phyloP scores from a whole-genome alignment of 2,329 filamentous ascomycete species.

The Aspergillus glaucus region DNA sequence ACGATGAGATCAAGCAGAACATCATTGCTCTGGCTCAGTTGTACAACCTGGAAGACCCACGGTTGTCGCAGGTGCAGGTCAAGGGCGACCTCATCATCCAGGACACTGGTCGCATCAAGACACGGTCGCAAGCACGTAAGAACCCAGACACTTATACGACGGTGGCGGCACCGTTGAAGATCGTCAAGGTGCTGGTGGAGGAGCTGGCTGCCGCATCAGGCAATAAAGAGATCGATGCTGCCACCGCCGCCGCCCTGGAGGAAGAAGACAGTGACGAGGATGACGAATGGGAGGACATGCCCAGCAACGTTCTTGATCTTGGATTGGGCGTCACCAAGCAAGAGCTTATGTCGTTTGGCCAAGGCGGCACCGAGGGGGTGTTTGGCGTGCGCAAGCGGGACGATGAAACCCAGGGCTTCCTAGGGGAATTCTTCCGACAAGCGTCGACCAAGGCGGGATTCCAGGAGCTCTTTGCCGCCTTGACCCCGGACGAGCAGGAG shows the following conservation, averaged over 20 bases:
- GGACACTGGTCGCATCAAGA: slow-evolving; percentile 80
- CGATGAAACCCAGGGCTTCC: slow-evolving; percentile 81
- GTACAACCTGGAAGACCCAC: slow-evolving; percentile 76
- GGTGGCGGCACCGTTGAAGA: slow-evolving; percentile 84
- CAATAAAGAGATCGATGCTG: slow-evolving; percentile 45
- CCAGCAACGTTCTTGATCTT: slow-evolving; percentile 70
- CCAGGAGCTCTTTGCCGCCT: slow-evolving; percentile 47
- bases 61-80: slow-evolving; percentile 71
- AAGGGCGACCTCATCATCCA: slow-evolving; percentile 86
- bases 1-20: slow-evolving; percentile 94
- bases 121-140: slow-evolving; percentile 77
- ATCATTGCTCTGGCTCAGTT: slow-evolving; percentile 90
- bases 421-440: slow-evolving; percentile 71
- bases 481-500: slow-evolving; percentile 48
- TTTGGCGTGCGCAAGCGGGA: slow-evolving; percentile 61
- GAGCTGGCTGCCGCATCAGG: slow-evolving; percentile 80
- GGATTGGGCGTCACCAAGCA: slow-evolving; percentile 60
- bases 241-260: slow-evolving; percentile 53
- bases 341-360: slow-evolving; percentile 73
- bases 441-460: slow-evolving; percentile 51
- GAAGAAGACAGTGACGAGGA: slow-evolving; percentile 60
- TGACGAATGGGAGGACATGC: slow-evolving; percentile 86
- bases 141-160: slow-evolving; percentile 88
- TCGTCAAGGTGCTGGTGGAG: slow-evolving; percentile 90
- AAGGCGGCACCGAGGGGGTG: slow-evolving; percentile 44